phyloP scores from a whole-genome alignment of 306 rosid species.

The Prunus fruticosa region DNA sequence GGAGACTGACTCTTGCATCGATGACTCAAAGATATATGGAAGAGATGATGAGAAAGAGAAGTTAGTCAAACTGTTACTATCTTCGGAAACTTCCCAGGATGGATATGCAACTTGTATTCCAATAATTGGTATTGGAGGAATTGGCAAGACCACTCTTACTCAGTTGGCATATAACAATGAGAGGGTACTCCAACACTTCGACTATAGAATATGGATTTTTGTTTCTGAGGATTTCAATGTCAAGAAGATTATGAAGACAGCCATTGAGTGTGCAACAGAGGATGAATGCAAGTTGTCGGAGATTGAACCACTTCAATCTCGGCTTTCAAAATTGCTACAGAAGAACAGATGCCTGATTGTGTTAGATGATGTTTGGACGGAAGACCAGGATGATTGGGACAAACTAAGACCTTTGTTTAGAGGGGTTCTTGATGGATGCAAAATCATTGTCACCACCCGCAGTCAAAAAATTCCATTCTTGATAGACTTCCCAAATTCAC shows the following conservation, averaged over 20 bases:
- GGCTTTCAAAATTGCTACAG: not conserved
- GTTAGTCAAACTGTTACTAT: not conserved
- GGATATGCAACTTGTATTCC: conserved; percentile 10
- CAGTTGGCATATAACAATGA: not conserved
- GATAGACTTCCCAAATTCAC: too few relatives aligned
- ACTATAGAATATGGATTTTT: not conserved
- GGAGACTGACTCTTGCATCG: not conserved
- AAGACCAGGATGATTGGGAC: conserved; percentile 12
- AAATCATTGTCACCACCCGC: conserved; percentile 2
- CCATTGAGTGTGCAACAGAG: not conserved
- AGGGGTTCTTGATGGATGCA: conserved; percentile 7
- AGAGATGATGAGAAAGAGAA: conserved; percentile 8
- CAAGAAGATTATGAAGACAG: not conserved
- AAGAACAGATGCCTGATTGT: not conserved
- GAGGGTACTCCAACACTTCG: not conserved
- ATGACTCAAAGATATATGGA: not conserved
- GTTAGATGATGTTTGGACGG: conserved; percentile 25
- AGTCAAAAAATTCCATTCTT: not conserved
- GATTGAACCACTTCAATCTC: not conserved
- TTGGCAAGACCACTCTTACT: conserved; percentile 18
- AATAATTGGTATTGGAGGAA: not conserved
- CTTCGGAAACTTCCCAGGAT: not conserved
- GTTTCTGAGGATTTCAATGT: not conserved
- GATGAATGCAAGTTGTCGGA: not conserved
- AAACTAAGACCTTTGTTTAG: conserved; percentile 1